A percentile compares a stretch with the other conserved stretches of the same genome.
phyloP scores from a whole-genome alignment of 2,329 filamentous ascomycete species.

The Cladophialophora psammophila region DNA sequence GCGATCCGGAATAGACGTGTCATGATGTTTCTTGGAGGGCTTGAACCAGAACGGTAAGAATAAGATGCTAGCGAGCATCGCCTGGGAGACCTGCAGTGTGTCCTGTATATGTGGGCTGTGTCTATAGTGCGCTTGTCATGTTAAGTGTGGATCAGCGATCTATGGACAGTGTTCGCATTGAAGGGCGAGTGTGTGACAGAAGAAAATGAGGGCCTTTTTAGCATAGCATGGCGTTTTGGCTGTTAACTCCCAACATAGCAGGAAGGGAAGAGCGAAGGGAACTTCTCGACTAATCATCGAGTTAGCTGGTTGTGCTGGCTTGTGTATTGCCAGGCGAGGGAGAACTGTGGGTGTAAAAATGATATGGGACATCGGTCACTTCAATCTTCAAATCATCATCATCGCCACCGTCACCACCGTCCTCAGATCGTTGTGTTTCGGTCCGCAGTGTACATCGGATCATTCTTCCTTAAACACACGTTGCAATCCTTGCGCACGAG shows the following conservation, averaged over 20 bases:
- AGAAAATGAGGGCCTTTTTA: slow-evolving; percentile 16
- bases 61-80: background rate
- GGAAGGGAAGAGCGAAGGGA: slow-evolving; percentile 1
- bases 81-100: background rate
- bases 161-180: background rate
- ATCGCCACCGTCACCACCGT: too few relatives aligned
- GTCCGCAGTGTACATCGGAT: background rate
- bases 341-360: background rate
- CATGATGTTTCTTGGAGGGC: background rate
- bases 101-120: slow-evolving; percentile 11
- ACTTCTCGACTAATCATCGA: background rate
- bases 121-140: background rate
- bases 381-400: background rate
- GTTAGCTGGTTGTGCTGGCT: slow-evolving; percentile 15
- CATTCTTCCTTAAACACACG: too few relatives aligned
- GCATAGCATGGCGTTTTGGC: slow-evolving; percentile 38
- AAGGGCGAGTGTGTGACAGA: slow-evolving; percentile 3
- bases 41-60: background rate
- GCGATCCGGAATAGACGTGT: background rate
- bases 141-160: background rate
- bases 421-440: background rate
- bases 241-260: background rate
- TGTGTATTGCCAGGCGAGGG: background rate
- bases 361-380: background rate
- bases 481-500: too few relatives aligned